A percentile compares a stretch with the other conserved stretches of the same genome.
Conservation (phyloP, 2,329 filamentous ascomycete genomes). For the Sporothrix curviconia region DNA sequence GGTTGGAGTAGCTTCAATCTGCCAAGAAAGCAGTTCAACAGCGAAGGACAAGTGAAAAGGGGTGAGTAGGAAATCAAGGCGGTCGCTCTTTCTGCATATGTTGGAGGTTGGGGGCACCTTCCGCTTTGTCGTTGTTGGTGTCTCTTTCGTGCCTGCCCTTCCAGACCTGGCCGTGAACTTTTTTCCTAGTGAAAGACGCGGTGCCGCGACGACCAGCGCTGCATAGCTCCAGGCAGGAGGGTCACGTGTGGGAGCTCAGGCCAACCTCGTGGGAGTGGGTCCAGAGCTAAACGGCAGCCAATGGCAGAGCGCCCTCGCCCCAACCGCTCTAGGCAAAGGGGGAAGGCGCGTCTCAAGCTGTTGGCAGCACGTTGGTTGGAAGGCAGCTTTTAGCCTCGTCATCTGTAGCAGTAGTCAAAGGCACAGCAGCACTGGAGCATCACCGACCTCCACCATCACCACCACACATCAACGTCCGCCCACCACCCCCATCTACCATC, state of each 20-base stretch:
- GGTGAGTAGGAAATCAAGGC: neutral
- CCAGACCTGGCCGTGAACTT: neutral
- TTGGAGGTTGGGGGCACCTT: conserved; percentile 2
- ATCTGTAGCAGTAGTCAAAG: conserved; percentile 28
- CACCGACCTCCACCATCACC: neutral
- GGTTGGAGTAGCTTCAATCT: neutral
- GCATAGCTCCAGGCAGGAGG: neutral
- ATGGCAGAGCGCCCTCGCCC: neutral
- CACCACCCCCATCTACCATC: conserved; percentile 1
- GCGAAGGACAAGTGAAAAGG: neutral
- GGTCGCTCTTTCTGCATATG: neutral
- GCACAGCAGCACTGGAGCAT: neutral
- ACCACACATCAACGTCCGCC: neutral
- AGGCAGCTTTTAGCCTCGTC: conserved; percentile 51
- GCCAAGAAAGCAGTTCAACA: neutral
- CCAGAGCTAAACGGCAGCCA: neutral
- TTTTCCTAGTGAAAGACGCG: conserved; percentile 12
- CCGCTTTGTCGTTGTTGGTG: neutral
- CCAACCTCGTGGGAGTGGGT: neutral
- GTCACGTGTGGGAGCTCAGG: conserved; percentile 11
- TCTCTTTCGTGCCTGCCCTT: neutral
- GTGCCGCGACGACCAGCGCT: conserved; percentile 10
- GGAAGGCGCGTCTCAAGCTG: conserved; percentile 11
- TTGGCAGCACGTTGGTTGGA: conserved; percentile 20
- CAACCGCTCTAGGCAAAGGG: conserved; percentile 6